Evolutionary conservation across 2,329 filamentous ascomycete genomes (phyloP).

Genomic region (Ramichloridium luteum): DNA sequence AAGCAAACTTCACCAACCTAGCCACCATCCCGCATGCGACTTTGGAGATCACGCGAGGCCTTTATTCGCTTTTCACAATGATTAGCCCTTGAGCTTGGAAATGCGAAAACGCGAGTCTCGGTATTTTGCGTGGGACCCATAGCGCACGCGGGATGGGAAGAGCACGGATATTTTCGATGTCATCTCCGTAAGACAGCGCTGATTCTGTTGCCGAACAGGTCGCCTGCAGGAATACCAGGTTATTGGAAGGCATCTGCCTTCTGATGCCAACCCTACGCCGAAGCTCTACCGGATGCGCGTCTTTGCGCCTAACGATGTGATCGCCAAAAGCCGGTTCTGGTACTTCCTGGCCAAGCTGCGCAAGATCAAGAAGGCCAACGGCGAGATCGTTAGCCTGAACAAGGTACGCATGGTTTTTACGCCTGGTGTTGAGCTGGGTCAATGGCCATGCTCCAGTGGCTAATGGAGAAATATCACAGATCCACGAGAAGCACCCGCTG

Average conservation of each 20-base stretch:
- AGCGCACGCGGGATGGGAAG: constrained; percentile 8
- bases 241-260: constrained; percentile 98
- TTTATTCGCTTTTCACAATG: too few relatives aligned
- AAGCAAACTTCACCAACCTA: constrained; percentile 37
- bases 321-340: constrained; percentile 99
- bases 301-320: constrained; percentile 93
- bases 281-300: constrained; percentile 99
- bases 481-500: constrained; percentile 95
- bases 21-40: too few relatives aligned
- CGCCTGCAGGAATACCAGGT: constrained; percentile 99
- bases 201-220: constrained; percentile 48
- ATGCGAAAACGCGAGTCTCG: too few relatives aligned
- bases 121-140: constrained; percentile 1
- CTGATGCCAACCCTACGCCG: constrained; percentile 90
- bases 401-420: constrained; percentile 50
- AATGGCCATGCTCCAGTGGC: constrained; percentile 1
- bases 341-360: constrained; percentile 99
- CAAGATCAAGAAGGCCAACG: constrained; percentile 99
- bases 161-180: not conserved
- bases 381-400: constrained; percentile 97
- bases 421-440: not conserved
- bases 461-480: constrained; percentile 40
- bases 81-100: too few relatives aligned
- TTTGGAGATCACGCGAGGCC: too few relatives aligned
- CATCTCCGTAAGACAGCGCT: constrained; percentile 26